phyloP scores from a whole-genome alignment of 208 protist species.

The Leishmania mexicana region DNA sequence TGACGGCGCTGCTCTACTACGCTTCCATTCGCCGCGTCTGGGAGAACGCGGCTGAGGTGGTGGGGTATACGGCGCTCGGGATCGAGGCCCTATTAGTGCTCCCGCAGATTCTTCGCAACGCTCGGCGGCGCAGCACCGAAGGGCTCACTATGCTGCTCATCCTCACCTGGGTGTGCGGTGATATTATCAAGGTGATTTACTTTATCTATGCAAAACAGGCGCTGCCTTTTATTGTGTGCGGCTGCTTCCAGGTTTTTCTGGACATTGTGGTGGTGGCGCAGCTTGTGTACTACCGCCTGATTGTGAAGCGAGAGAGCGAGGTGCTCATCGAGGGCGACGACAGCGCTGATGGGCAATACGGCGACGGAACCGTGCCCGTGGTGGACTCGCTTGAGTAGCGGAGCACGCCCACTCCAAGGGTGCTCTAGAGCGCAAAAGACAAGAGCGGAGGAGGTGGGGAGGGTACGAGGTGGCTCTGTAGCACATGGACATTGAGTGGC shows the following conservation, averaged over 20 bases:
- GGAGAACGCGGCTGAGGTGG: constrained; percentile 21
- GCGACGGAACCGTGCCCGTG: neutral
- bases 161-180: constrained; percentile 70
- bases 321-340: neutral
- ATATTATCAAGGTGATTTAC: constrained; percentile 77
- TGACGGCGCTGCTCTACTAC: constrained; percentile 46
- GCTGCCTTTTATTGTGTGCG: constrained; percentile 73
- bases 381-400: neutral
- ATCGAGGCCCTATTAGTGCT: constrained; percentile 71
- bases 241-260: constrained; percentile 55
- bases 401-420: neutral
- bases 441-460: neutral
- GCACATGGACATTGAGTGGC: neutral
- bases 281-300: constrained; percentile 45
- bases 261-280: constrained; percentile 75
- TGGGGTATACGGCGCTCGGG: constrained; percentile 71
- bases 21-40: constrained; percentile 16
- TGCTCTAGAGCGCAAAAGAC: neutral
- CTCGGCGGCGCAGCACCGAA: constrained; percentile 57
- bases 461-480: neutral
- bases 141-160: constrained; percentile 69
- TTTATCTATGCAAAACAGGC: constrained; percentile 61
- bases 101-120: constrained; percentile 82
- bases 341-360: neutral
- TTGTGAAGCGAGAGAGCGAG: neutral